Percentiles rank a stretch among this genome's conserved stretches.
Evolutionary conservation across 257 asterid genomes (phyloP).

Genomic region (Scutellaria baicalensis): DNA sequence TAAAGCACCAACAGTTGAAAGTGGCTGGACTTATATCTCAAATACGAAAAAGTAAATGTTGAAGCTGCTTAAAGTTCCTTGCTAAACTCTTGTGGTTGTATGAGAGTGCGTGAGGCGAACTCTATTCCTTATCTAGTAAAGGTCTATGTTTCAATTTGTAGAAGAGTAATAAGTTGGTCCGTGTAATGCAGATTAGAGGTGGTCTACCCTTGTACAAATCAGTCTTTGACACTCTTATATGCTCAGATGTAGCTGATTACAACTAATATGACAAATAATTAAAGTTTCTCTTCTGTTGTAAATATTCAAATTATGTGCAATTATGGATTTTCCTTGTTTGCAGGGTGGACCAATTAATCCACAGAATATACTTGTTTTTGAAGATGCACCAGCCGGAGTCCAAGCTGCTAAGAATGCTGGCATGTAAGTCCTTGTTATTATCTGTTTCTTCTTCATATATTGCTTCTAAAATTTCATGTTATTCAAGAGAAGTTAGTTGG

Average conservation of each 20-base stretch:
- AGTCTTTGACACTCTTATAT: neutral
- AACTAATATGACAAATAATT: neutral
- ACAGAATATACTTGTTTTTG: slow-evolving; percentile 72
- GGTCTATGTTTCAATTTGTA: neutral
- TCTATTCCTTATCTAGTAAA: neutral
- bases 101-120: neutral
- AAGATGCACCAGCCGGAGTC: slow-evolving; percentile 93
- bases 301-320: neutral
- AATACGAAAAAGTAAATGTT: neutral
- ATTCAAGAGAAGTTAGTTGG: neutral
- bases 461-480: neutral
- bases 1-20: neutral
- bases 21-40: neutral
- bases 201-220: neutral
- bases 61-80: neutral
- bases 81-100: neutral
- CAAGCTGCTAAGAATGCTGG: slow-evolving; percentile 92
- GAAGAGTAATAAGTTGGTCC: neutral
- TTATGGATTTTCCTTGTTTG: slow-evolving; percentile 12
- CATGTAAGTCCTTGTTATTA: slow-evolving; percentile 49
- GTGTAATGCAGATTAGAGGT: neutral
- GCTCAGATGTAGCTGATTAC: neutral
- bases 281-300: neutral
- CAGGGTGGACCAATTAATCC: slow-evolving; percentile 75
- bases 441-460: neutral